These are phyloP conservation scores for Leccinum aurantiacum DNA, from an alignment of 768 basidiomycete species.

Conservation along the genomic window DNA sequence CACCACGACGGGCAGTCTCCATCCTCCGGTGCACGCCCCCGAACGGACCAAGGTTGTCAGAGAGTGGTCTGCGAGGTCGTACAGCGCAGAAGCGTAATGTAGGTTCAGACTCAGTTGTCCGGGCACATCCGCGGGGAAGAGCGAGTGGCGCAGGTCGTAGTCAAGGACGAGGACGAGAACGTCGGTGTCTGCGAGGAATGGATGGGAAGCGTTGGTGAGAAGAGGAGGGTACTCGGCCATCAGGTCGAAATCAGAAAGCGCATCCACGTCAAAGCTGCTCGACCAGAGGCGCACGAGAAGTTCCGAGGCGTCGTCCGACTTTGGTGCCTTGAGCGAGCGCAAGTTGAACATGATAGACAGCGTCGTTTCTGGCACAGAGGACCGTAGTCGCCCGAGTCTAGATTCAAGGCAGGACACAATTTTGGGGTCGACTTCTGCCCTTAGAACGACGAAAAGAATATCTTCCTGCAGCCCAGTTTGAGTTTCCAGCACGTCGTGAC, in stretches of 20 bases:
- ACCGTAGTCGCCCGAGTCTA: slow-evolving; percentile 10
- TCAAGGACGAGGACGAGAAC: slow-evolving; percentile 46
- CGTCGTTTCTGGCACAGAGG: slow-evolving; percentile 5
- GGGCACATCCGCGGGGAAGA: slow-evolving; percentile 30
- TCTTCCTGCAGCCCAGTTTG: background rate
- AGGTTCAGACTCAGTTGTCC: slow-evolving; percentile 19
- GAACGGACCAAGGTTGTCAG: slow-evolving; percentile 39
- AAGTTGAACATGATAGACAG: background rate
- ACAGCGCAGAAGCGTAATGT: slow-evolving; percentile 45
- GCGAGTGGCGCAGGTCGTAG: slow-evolving; percentile 50
- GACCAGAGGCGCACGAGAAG: too few species aligned
- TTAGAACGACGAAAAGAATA: slow-evolving; percentile 3
- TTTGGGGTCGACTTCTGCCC: slow-evolving; percentile 11
- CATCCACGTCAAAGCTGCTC: too few species aligned
- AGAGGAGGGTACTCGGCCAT: background rate
- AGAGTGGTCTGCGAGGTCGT: slow-evolving; percentile 41
- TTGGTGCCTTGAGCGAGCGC: too few species aligned
- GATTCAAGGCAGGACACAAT: slow-evolving; percentile 22
- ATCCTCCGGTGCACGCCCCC: slow-evolving; percentile 58
- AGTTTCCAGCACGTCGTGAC: background rate
- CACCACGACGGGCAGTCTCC: slow-evolving; percentile 52
- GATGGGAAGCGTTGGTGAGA: too few species aligned
- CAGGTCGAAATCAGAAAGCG: slow-evolving; percentile 5
- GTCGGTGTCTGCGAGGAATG: too few species aligned
- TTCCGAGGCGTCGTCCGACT: too few species aligned